A percentile compares a stretch with the other conserved stretches of the same genome.
These are phyloP conservation scores for Erysimum cheiranthoides DNA, from an alignment of 345 rosid genomes.

Conservation along the genomic window DNA sequence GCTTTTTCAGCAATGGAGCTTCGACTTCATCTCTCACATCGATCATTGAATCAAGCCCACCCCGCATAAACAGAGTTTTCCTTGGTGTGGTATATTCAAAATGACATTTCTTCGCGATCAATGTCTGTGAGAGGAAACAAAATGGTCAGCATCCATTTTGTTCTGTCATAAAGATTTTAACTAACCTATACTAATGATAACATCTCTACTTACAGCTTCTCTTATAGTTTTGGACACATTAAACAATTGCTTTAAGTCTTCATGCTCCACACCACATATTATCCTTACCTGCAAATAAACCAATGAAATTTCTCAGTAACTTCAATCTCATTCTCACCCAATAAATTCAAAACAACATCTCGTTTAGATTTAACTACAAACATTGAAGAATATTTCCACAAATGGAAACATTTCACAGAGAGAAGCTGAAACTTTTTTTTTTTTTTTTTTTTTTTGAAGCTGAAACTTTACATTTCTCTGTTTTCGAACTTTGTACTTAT, in stretches of 20 bases:
- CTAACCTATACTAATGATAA: background rate
- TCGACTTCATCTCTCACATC: conserved; percentile 51
- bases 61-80: conserved; percentile 57
- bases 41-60: conserved; percentile 43
- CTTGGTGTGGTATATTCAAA: conserved; percentile 72
- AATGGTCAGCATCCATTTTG: background rate
- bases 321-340: background rate
- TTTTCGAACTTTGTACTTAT: background rate
- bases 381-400: background rate
- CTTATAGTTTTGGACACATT: conserved; percentile 67
- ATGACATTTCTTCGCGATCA: conserved; percentile 60
- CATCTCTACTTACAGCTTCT: conserved; percentile 64
- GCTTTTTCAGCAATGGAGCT: conserved; percentile 53
- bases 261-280: conserved; percentile 72
- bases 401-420: background rate
- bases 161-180: background rate
- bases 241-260: conserved; percentile 71
- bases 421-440: background rate
- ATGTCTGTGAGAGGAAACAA: conserved; percentile 48
- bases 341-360: background rate
- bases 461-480: background rate
- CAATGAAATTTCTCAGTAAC: conserved; percentile 10
- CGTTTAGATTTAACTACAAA: background rate
- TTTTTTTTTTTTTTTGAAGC: too few species aligned
- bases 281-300: conserved; percentile 58